These are phyloP conservation scores for Phoenix roebelenii DNA, from an alignment of 176 grass and related monocot species.

Conservation along the genomic window DNA sequence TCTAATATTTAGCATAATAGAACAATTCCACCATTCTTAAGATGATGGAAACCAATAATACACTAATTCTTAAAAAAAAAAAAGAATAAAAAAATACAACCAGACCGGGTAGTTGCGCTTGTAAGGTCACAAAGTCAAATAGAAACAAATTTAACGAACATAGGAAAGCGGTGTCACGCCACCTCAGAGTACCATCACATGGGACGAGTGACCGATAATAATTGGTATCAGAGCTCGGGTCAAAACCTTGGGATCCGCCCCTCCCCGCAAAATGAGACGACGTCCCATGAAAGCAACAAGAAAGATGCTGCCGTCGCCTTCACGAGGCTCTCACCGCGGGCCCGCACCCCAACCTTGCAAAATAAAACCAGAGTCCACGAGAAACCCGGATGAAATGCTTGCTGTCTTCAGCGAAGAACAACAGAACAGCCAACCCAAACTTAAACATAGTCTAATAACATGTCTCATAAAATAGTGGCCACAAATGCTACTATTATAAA, in stretches of 20 bases:
- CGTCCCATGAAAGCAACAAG: slow-evolving; percentile 2
- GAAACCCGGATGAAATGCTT: slow-evolving; percentile 3
- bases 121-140: too few relatives aligned
- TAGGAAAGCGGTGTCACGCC: too few relatives aligned
- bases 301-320: slow-evolving; percentile 20
- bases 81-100: too few relatives aligned
- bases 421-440: slow-evolving; percentile 36
- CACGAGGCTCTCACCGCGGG: slow-evolving; percentile 16
- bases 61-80: too few relatives aligned
- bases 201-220: too few relatives aligned
- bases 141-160: too few relatives aligned
- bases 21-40: too few relatives aligned
- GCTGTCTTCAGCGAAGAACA: slow-evolving; percentile 4
- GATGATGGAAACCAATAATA: too few relatives aligned
- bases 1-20: too few relatives aligned
- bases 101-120: too few relatives aligned
- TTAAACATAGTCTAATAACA: slow-evolving; percentile 19
- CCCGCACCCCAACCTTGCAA: not conserved
- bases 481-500: not conserved
- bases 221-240: too few relatives aligned
- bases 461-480: not conserved
- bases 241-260: not conserved
- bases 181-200: too few relatives aligned
- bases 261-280: not conserved
- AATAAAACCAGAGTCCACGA: not conserved